phyloP scores from a whole-genome alignment of 1,284 basidiomycete species.

The Boletus semigastroideus region DNA sequence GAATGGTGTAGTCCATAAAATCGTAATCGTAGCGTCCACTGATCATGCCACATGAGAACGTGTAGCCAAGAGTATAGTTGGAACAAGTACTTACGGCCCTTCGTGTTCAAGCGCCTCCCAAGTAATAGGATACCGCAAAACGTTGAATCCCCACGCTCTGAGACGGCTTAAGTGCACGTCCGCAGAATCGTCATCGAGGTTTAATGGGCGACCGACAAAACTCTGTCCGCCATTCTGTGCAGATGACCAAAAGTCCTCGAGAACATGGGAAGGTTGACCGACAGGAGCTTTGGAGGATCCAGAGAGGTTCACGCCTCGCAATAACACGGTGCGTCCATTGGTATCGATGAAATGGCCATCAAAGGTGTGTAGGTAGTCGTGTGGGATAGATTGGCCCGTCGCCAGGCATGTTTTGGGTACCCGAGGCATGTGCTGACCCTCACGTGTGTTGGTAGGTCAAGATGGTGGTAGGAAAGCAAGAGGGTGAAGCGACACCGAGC shows the following conservation, averaged over 20 bases:
- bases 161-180: conserved; percentile 88
- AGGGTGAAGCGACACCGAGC: background rate
- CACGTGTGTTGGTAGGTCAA: background rate
- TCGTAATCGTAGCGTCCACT: conserved; percentile 90
- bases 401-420: conserved; percentile 19
- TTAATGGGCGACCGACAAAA: conserved; percentile 79
- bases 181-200: conserved; percentile 81
- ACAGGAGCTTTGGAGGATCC: conserved; percentile 85
- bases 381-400: conserved; percentile 15
- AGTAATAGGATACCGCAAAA: conserved; percentile 87
- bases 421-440: conserved; percentile 19
- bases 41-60: conserved; percentile 6
- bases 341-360: conserved; percentile 82
- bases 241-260: conserved; percentile 86
- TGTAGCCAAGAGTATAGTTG: background rate
- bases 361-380: conserved; percentile 63
- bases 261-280: conserved; percentile 62
- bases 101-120: conserved; percentile 96
- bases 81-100: conserved; percentile 77
- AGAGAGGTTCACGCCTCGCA: conserved; percentile 93
- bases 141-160: conserved; percentile 92
- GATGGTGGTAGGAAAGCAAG: background rate
- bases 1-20: conserved; percentile 91
- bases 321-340: conserved; percentile 77
- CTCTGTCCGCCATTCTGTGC: conserved; percentile 73